phyloP scores from a whole-genome alignment of 768 basidiomycete genomes.

The Kwoniella mangroviensis region DNA sequence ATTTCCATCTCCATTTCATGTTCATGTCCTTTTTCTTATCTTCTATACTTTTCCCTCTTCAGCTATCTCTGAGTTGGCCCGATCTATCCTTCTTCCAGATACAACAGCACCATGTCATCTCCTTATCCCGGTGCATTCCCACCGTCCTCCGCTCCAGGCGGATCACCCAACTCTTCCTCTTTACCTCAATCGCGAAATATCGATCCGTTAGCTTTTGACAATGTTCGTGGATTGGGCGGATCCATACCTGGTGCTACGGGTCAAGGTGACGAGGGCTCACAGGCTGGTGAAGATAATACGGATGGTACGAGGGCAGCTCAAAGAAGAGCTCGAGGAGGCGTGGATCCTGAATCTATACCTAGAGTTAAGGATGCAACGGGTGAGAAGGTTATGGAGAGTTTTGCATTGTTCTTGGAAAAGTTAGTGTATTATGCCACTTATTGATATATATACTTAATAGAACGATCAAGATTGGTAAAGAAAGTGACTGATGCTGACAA shows the following conservation, averaged over 20 bases:
- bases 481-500: neutral
- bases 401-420: slow-evolving; percentile 90
- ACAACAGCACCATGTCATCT: slow-evolving; percentile 33
- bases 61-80: neutral
- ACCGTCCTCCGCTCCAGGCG: slow-evolving; percentile 33
- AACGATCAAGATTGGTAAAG: no score
- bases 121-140: slow-evolving; percentile 28
- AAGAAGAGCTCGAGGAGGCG: slow-evolving; percentile 21
- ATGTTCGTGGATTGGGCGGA: slow-evolving; percentile 44
- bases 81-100: neutral
- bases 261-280: slow-evolving; percentile 22
- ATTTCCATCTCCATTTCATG: slow-evolving; percentile 1
- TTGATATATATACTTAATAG: no score
- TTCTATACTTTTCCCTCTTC: neutral
- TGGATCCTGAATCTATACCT: slow-evolving; percentile 67
- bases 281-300: slow-evolving; percentile 33
- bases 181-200: slow-evolving; percentile 40
- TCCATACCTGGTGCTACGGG: slow-evolving; percentile 20
- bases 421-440: slow-evolving; percentile 54
- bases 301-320: slow-evolving; percentile 27
- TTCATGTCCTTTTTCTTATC: neutral
- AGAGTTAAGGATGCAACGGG: slow-evolving; percentile 92
- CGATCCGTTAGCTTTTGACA: slow-evolving; percentile 48
- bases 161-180: slow-evolving; percentile 39
- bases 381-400: slow-evolving; percentile 89